phyloP scores from a whole-genome alignment of 1,284 basidiomycete genomes.

The Cutaneotrichosporon sp. region DNA sequence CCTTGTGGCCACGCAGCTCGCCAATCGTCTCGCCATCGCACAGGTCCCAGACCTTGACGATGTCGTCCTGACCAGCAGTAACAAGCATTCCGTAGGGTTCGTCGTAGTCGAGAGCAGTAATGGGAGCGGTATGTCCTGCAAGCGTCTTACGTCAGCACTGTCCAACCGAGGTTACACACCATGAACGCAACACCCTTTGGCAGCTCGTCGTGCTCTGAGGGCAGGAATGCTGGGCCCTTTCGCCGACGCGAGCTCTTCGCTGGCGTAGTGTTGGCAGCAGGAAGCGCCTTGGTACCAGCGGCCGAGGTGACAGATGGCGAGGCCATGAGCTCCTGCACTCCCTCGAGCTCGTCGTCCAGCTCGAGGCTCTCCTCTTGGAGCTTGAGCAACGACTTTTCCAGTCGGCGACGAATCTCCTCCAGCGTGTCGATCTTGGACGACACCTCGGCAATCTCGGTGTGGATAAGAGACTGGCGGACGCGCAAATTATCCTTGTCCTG shows the following conservation, averaged over 20 bases:
- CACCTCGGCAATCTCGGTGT: conserved; percentile 79
- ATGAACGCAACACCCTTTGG: conserved; percentile 95
- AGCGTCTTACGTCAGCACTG: conserved; percentile 58
- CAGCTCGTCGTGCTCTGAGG: conserved; percentile 93
- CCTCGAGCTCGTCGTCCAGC: conserved; percentile 86
- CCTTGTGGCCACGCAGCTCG: conserved; percentile 69
- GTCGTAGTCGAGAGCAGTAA: conserved; percentile 88
- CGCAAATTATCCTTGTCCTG: conserved; percentile 84
- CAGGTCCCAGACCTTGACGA: conserved; percentile 56
- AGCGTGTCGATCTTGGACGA: conserved; percentile 80
- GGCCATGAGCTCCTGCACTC: conserved; percentile 74
- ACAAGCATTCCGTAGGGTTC: conserved; percentile 95
- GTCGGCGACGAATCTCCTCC: conserved; percentile 69
- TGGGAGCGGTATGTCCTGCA: conserved; percentile 69
- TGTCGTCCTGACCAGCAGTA: conserved; percentile 63
- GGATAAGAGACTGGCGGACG: conserved; percentile 74
- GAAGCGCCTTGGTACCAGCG: conserved; percentile 38
- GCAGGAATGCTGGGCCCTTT: conserved; percentile 84
- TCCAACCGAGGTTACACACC: conserved; percentile 53
- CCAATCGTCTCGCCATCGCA: conserved; percentile 68
- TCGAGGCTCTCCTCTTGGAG: conserved; percentile 94
- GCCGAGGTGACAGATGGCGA: conserved; percentile 49
- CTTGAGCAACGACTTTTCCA: conserved; percentile 77
- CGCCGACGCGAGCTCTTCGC: conserved; percentile 31
- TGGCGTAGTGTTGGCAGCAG: conserved; percentile 18